These are phyloP conservation scores for Exophiala spinifera DNA, from an alignment of 2,329 filamentous ascomycete species.

Conservation along the genomic window DNA sequence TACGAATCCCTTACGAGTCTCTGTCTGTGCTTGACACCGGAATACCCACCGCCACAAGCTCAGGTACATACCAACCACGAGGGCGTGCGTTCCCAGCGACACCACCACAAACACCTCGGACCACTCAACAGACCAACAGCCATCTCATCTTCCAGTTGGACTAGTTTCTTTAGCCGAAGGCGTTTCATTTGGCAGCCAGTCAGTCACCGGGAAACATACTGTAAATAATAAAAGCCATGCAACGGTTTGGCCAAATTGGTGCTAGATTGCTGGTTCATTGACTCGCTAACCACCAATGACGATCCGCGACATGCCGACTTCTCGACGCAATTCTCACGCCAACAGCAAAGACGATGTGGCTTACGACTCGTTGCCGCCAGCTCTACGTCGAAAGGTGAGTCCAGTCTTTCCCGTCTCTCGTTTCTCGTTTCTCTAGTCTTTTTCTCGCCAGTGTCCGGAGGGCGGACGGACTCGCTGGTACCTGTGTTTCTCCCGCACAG, in stretches of 20 bases:
- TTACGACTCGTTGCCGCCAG: conserved; percentile 54
- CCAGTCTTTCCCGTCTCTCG: conserved; percentile 6
- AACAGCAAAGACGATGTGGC: conserved; percentile 29
- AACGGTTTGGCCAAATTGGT: not conserved
- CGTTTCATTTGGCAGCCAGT: not conserved
- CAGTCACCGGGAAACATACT: not conserved
- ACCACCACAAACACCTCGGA: no score
- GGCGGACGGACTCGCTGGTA: no score
- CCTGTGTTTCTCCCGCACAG: no score
- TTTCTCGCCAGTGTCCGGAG: no score
- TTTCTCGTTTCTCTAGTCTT: not conserved
- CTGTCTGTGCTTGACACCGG: no score
- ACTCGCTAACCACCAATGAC: not conserved
- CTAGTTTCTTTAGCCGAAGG: not conserved
- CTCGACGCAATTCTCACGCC: conserved; percentile 13
- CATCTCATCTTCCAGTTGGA: no score
- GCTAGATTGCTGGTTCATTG: not conserved
- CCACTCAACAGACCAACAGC: no score
- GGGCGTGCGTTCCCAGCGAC: no score
- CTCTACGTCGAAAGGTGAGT: conserved; percentile 58
- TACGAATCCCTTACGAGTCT: no score
- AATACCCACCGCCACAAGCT: no score
- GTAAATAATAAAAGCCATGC: not conserved
- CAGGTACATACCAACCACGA: no score
- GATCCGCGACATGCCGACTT: conserved; percentile 16